Percentiles rank a stretch among this genome's conserved stretches.
Conservation (phyloP, 2,329 filamentous ascomycete genomes). For the Alternaria arbusti region DNA sequence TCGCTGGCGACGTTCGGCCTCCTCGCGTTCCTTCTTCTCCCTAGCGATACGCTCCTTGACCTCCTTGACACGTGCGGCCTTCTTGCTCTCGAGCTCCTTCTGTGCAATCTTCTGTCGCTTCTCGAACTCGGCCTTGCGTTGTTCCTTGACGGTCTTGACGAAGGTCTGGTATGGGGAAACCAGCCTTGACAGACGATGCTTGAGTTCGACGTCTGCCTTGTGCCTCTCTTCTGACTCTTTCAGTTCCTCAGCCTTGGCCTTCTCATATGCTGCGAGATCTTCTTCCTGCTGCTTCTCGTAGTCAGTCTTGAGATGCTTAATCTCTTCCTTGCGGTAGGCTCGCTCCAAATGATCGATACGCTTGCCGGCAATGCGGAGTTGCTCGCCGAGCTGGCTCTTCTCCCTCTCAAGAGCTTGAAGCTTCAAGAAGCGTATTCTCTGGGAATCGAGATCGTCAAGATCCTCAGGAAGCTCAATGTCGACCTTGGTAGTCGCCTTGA, state of each 20-base stretch:
- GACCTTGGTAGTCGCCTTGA: slow-evolving; percentile 88
- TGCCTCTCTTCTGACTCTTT: slow-evolving; percentile 85
- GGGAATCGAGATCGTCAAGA: slow-evolving; percentile 67
- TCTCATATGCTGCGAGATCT: slow-evolving; percentile 82
- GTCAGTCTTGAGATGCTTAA: slow-evolving; percentile 87
- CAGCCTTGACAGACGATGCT: slow-evolving; percentile 86
- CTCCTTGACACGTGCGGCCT: slow-evolving; percentile 85
- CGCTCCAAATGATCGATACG: slow-evolving; percentile 96
- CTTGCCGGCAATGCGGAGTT: slow-evolving; percentile 89
- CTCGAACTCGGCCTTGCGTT: slow-evolving; percentile 94
- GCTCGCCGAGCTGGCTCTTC: slow-evolving; percentile 95
- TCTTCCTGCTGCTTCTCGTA: slow-evolving; percentile 81
- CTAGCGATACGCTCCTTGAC: slow-evolving; percentile 80
- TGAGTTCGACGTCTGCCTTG: slow-evolving; percentile 88
- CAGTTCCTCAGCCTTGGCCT: slow-evolving; percentile 77
- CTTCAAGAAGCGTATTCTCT: slow-evolving; percentile 88
- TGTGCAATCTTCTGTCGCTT: slow-evolving; percentile 90
- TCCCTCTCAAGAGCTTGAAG: slow-evolving; percentile 94
- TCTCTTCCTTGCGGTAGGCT: slow-evolving; percentile 93
- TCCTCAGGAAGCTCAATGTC: slow-evolving; percentile 84
- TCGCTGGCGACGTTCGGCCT: slow-evolving; percentile 75
- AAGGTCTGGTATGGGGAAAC: slow-evolving; percentile 86
- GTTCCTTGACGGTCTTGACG: slow-evolving; percentile 80
- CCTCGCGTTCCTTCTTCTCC: slow-evolving; percentile 84
- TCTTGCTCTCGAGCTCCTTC: slow-evolving; percentile 90